phyloP scores from a whole-genome alignment of 2,329 filamentous ascomycete species.

The Cyclaneusma minus region DNA sequence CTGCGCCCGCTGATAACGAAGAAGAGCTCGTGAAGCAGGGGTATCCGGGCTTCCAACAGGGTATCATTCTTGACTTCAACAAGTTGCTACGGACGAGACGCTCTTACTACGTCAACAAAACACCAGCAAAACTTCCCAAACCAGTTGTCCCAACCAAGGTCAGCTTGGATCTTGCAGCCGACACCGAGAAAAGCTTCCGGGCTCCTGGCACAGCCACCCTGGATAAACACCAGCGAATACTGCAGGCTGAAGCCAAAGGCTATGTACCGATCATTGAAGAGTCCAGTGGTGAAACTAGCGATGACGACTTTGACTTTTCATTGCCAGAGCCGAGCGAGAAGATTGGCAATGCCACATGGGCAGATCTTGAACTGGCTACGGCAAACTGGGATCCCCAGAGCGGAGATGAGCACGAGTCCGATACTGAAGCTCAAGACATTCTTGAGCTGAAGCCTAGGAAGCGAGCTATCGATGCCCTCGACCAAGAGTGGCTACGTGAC shows the following conservation, averaged over 20 bases:
- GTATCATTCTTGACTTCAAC: constrained; percentile 63
- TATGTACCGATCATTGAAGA: constrained; percentile 27
- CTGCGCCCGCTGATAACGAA: constrained; percentile 54
- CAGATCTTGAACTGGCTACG: constrained; percentile 73
- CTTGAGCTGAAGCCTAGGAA: constrained; percentile 15
- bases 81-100: constrained; percentile 70
- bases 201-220: constrained; percentile 45
- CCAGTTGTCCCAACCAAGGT: constrained; percentile 76
- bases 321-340: constrained; percentile 40
- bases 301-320: constrained; percentile 34
- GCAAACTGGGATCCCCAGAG: constrained; percentile 67
- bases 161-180: constrained; percentile 68
- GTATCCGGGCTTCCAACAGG: constrained; percentile 68
- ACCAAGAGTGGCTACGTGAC: constrained; percentile 49
- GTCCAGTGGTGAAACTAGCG: constrained; percentile 22
- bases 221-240: constrained; percentile 38
- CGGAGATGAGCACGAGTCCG: constrained; percentile 18
- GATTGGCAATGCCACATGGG: constrained; percentile 59
- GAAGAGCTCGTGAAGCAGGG: constrained; percentile 64
- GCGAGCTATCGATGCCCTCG: constrained; percentile 23
- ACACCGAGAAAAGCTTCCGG: constrained; percentile 76
- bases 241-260: constrained; percentile 32
- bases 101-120: constrained; percentile 64
- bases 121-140: constrained; percentile 65
- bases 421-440: constrained; percentile 9